These are phyloP conservation scores for Isatis lusitanica DNA, from an alignment of 441 rosid genomes.

Conservation along the genomic window DNA sequence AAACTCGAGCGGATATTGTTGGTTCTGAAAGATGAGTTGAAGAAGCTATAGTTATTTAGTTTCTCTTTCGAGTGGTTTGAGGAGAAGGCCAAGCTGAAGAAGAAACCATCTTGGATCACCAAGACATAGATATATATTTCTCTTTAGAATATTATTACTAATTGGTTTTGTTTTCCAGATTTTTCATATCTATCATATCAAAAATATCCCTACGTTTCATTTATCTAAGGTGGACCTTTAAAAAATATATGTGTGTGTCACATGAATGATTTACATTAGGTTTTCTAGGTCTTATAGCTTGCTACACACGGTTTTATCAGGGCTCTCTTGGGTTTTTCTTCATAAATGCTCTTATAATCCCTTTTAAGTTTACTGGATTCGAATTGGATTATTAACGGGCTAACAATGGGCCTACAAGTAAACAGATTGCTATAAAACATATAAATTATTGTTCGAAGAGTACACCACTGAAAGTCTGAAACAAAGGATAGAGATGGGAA, in stretches of 20 bases:
- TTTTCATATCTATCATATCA: background rate
- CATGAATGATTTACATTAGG: background rate
- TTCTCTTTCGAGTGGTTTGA: no score
- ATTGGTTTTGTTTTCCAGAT: background rate
- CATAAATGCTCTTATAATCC: background rate
- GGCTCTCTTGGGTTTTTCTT: background rate
- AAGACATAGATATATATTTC: background rate
- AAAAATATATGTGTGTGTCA: background rate
- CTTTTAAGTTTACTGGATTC: background rate
- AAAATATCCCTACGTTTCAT: background rate
- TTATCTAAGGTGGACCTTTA: background rate
- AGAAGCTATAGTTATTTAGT: no score
- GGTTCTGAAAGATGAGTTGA: background rate
- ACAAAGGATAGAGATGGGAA: background rate
- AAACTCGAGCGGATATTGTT: background rate
- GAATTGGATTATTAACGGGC: background rate
- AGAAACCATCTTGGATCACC: slow-evolving; percentile 7
- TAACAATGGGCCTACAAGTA: slow-evolving; percentile 4
- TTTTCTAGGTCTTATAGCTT: background rate
- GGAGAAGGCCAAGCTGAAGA: slow-evolving; percentile 19
- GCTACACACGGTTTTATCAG: background rate
- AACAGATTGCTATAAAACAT: background rate
- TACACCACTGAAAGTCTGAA: background rate
- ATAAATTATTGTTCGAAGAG: no score
- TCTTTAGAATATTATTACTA: background rate